These are phyloP conservation scores for Erysimum cheiranthoides DNA, from an alignment of 345 rosid species.

Conservation along the genomic window DNA sequence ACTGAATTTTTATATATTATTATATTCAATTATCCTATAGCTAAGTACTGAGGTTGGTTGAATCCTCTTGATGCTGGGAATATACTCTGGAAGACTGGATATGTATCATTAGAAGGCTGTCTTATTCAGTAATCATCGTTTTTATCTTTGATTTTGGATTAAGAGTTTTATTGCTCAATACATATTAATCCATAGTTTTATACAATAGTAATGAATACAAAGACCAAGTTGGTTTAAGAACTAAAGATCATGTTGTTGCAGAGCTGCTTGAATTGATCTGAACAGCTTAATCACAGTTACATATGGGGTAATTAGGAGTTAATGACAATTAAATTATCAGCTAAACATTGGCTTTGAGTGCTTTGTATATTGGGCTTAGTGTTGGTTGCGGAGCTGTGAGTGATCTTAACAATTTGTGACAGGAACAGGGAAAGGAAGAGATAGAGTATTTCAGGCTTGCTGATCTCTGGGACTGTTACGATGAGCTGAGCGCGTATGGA, in stretches of 20 bases:
- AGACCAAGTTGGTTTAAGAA: not conserved
- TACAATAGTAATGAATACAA: too few species aligned
- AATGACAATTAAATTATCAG: not conserved
- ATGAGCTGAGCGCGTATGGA: constrained; percentile 84
- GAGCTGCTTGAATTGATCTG: constrained; percentile 4
- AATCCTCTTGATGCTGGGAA: constrained; percentile 4
- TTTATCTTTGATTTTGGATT: not conserved
- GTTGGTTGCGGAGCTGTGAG: constrained; percentile 44
- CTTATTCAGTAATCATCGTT: constrained; percentile 21
- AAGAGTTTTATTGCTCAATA: not conserved
- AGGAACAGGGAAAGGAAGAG: constrained; percentile 54
- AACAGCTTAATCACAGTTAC: not conserved
- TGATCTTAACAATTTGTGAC: constrained; percentile 54
- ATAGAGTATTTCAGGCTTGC: constrained; percentile 61
- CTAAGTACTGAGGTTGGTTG: constrained; percentile 1
- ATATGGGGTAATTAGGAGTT: constrained; percentile 9
- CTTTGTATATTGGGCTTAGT: not conserved
- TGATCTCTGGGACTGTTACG: constrained; percentile 75
- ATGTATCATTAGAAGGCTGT: constrained; percentile 23
- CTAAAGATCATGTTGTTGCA: constrained; percentile 5
- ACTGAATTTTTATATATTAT: constrained; percentile 2
- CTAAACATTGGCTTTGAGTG: not conserved
- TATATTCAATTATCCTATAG: constrained; percentile 26
- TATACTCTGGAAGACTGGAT: constrained; percentile 13
- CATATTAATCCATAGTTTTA: not conserved